Evolutionary conservation across 352 stramenopile genomes (phyloP), one percentile per base, ranked within the genome.

Genomic region (Globisporangium yorkense): DNA sequence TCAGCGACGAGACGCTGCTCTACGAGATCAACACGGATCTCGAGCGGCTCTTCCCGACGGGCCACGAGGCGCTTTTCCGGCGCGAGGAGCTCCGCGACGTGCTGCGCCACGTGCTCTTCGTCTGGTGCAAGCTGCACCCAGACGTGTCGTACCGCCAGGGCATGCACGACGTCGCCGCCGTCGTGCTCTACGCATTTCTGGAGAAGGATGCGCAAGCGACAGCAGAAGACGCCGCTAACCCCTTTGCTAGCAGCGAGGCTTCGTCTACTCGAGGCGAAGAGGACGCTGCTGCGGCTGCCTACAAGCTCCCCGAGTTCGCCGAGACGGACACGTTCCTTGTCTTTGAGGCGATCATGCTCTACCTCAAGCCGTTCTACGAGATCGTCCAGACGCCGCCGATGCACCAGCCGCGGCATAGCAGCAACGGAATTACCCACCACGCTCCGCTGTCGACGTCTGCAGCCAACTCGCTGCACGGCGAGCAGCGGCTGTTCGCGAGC

Each of bases 21-120:
- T 71, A 88, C 39, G 84, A 92, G 62, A 94, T 94, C 61, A 89
- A 94, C 55, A 92, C 75, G 40, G 84, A 94, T 51, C 54, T 94
- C 40, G 74, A 92, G 44, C 77, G 82, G 5, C 57, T 94, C 40
- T 92, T 87, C 51, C 84, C 84, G 2, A 67, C 72, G 1, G 84
- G 84, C 33, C 87, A 89, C 24, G 84, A 94, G 57, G 69, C 33
- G 9, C 88, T 88, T 48, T 94, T 94, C 60, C 81, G 91, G 53
- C 87, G 89, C 48, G 71, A 84, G 13, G 9, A 63, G 51, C 88
- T 82, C 50, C 53, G 90, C 29, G 77, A 59, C 39, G 75, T 82
- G 29, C 59, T 94, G 61, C 80, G 80, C 13, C 74, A 89, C 59
- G 80, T 92, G 33, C 71, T 94, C 5, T 94, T 94, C 43, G 76